phyloP scores from a whole-genome alignment of 768 basidiomycete genomes.

The Auricularia heimuer region DNA sequence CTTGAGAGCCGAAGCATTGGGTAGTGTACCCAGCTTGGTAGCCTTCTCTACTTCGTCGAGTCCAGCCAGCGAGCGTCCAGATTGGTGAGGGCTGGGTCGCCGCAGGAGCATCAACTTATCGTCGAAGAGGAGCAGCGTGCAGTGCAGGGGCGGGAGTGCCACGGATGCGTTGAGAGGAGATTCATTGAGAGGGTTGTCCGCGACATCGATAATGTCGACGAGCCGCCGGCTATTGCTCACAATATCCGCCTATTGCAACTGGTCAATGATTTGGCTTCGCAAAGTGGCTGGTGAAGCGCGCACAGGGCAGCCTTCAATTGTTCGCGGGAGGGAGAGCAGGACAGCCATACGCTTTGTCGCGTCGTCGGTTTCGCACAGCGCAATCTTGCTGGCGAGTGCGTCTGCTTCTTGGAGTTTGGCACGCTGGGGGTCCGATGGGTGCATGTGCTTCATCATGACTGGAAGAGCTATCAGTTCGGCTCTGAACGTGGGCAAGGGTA shows the following conservation, averaged over 20 bases:
- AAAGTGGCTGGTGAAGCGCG: too few relatives aligned
- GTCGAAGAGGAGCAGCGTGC: conserved; percentile 86
- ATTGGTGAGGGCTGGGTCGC: conserved; percentile 68
- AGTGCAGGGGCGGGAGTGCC: conserved; percentile 56
- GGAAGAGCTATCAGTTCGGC: background rate
- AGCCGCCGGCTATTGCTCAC: conserved; percentile 82
- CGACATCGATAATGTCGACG: conserved; percentile 88
- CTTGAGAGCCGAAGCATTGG: conserved; percentile 48
- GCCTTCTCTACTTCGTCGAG: conserved; percentile 71
- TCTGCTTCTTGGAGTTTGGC: conserved; percentile 74
- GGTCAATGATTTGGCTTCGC: too few relatives aligned
- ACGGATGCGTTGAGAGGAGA: conserved; percentile 23
- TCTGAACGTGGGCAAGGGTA: background rate
- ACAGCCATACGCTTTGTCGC: conserved; percentile 83
- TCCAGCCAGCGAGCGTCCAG: conserved; percentile 60
- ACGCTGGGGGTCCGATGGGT: conserved; percentile 64
- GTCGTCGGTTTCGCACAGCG: conserved; percentile 83
- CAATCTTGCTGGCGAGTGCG: conserved; percentile 83
- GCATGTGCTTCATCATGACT: conserved; percentile 88
- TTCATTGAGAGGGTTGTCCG: conserved; percentile 41
- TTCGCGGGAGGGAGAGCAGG: conserved; percentile 74
- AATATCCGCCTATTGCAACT: conserved; percentile 38
- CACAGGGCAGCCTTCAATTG: conserved; percentile 78
- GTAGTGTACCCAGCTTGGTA: conserved; percentile 31
- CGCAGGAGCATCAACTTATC: conserved; percentile 91